Base-by-base conservation (phyloP, 805 yeast genomes). In the Barnettozyma botsteinii region DNA sequence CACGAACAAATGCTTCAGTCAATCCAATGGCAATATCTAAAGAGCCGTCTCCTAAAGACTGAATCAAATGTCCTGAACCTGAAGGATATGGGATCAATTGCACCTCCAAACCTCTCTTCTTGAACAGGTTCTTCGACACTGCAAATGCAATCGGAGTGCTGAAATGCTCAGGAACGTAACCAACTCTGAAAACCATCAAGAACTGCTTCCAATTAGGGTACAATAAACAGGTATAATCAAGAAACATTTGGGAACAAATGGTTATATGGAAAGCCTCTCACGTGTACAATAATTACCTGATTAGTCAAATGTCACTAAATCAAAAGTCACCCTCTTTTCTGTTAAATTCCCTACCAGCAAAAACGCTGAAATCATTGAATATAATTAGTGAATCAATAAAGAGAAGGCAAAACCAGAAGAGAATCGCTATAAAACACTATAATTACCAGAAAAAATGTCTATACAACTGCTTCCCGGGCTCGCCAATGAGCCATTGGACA, bases 111-210 rank as follows among this genome's bases (percentile, higher is more conserved):
- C 75, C 77, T 25, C 61, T 55, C 7, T 61, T 61, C 6, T 57
- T 58, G 55, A 74, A 85, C 53, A 59, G 81, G 0, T 81, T 81
- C 35, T 85, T 70, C 34, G 65, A 46, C 43, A 70, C 55, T 5
- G 95, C 95, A 54, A 86, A 76, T 45, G 78, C 78, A 48, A 88
- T 65, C 5, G 96, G 96, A 0, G 96, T 84, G 29, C 93, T 80
- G 55, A 87, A 89, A 57, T 89, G 97, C 61, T 88, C 96, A 3
- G 96, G 96, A 38, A 88, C 79, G 62, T 76, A 84, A 3, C 96
- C 97, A 22, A 88, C 83, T 53, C 60, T 75, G 23, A 79, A 49
- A 3, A 47, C 46, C 59, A 55, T 59, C 15, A n/a, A n/a, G n/a
- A n/a, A n/a, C n/a, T n/a, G n/a, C n/a, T n/a, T n/a, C n/a, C n/a